Percentiles rank a stretch among this genome's conserved stretches.
Conservation (phyloP, 352 stramenopile species). For the Pythium scleroteichum region DNA sequence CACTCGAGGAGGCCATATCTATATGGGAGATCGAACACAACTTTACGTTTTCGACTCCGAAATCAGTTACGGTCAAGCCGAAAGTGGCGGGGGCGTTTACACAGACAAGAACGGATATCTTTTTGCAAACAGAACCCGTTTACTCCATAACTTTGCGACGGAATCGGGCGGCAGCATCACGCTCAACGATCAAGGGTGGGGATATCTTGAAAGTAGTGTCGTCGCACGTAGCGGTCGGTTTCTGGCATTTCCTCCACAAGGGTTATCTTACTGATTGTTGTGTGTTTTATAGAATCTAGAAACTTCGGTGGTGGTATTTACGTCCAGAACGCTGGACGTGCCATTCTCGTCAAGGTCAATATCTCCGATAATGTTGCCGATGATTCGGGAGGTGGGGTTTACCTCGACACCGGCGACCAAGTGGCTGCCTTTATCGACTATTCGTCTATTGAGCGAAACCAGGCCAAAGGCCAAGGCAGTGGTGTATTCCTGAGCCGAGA, state of each 20-base stretch:
- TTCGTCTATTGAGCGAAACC: conserved; percentile 35
- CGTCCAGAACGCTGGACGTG: conserved; percentile 35
- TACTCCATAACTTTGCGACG: conserved; percentile 42
- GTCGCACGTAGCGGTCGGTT: conserved; percentile 43
- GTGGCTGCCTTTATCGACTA: conserved; percentile 37
- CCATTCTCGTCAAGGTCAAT: conserved; percentile 27
- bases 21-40: conserved; percentile 19
- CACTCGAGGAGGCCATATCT: conserved; percentile 38
- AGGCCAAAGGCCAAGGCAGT: conserved; percentile 46
- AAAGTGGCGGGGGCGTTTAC: conserved; percentile 48
- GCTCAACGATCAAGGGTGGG: conserved; percentile 32
- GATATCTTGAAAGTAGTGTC: conserved; percentile 28
- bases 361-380: conserved; percentile 53
- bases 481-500: conserved; percentile 58
- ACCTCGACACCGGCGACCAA: conserved; percentile 48
- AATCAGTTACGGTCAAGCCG: conserved; percentile 41
- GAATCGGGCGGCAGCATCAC: conserved; percentile 54
- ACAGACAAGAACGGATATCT: conserved; percentile 34
- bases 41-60: conserved; percentile 27
- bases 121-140: conserved; percentile 20
- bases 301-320: conserved; percentile 56
- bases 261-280: not conserved
- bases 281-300: conserved; percentile 34
- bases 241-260: not conserved
- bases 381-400: conserved; percentile 60